Percentiles rank a stretch among this genome's conserved stretches.
Conservation (phyloP, 345 rosid species). For the Nephelium lappaceum region DNA sequence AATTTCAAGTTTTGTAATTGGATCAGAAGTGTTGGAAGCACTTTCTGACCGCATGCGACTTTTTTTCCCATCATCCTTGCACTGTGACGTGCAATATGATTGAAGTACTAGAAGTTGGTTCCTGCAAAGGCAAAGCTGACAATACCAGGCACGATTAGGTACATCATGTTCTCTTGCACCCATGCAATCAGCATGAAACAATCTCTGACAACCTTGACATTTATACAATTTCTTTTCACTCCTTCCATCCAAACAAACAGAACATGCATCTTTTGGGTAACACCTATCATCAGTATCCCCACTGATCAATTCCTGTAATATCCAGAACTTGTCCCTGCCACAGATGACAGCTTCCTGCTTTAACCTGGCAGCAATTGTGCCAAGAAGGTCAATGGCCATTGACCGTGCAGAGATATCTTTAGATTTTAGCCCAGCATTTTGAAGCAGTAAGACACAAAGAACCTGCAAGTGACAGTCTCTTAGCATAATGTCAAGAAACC, state of each 20-base stretch:
- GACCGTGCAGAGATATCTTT: conserved; percentile 86
- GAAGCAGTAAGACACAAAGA: conserved; percentile 91
- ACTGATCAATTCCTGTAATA: conserved; percentile 53
- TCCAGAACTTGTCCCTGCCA: conserved; percentile 65
- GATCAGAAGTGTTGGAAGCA: conserved; percentile 44
- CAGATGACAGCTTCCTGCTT: conserved; percentile 78
- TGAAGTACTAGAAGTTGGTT: conserved; percentile 86
- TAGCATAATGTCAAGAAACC: conserved; percentile 17
- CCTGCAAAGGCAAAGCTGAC: conserved; percentile 79
- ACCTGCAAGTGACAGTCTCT: conserved; percentile 62
- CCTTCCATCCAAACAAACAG: conserved; percentile 68
- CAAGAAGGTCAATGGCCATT: conserved; percentile 95
- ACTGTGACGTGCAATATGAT: conserved; percentile 68
- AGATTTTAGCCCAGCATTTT: conserved; percentile 96
- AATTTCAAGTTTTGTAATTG: conserved; percentile 65
- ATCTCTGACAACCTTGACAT: conserved; percentile 80
- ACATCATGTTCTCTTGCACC: conserved; percentile 78
- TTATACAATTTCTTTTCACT: conserved; percentile 56
- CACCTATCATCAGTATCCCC: conserved; percentile 43
- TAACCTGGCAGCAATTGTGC: conserved; percentile 88
- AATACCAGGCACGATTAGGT: conserved; percentile 69
- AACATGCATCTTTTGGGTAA: conserved; percentile 61
- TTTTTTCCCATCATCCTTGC: conserved; percentile 46
- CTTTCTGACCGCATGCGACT: conserved; percentile 27
- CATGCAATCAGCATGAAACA: conserved; percentile 92